Evolutionary conservation across 208 protist species (phyloP), one percentile per base, ranked within the genome.

Genomic region (Trypanosoma boissoni): DNA sequence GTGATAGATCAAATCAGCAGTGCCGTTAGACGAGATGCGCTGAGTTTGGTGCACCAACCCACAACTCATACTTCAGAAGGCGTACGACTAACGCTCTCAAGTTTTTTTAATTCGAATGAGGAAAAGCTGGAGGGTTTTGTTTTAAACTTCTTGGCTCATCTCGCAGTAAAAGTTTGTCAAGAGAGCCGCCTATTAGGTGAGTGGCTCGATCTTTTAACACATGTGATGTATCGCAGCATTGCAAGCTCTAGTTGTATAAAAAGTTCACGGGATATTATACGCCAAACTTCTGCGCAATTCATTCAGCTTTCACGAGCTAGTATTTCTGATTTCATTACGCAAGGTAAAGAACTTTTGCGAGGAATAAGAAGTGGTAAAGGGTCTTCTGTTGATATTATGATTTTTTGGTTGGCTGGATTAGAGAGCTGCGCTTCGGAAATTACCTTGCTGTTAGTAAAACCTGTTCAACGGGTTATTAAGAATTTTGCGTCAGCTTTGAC

Each of bases 391-490:
- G 55, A 24, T 21, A 28, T 37, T 10, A 20, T 51, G 14, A n/a
- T 60, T 28, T 60, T 60, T 28, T 60, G 55, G 55, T 12, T 60
- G 2, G 55, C 55, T 39, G 55, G 55, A 1, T 50, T 60, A 41
- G 55, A 60, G 7, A 37, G 36, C 24, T 49, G 39, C 26, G 37
- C 55, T 9, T 14, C 1, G 24, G 48, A 23, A 27, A 23, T 60
- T 32, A n/a, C 10, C 14, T 60, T 27, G 8, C 28, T 60, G 18
- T 32, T 27, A 18, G 27, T 41, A 1, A 20, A 5, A n/a, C 41
- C 26, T 5, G 8, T 60, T 48, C 2, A 50, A 41, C 26, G 21
- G 1, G 10, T 60, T 24, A 39, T n/a, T 41, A 21, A 48, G 26
- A 27, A 50, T 28, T 51, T 60, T 41, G 9, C 28, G n/a, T 14